phyloP scores from a whole-genome alignment of 208 protist species.

The Acanthamoeba rhysodes region DNA sequence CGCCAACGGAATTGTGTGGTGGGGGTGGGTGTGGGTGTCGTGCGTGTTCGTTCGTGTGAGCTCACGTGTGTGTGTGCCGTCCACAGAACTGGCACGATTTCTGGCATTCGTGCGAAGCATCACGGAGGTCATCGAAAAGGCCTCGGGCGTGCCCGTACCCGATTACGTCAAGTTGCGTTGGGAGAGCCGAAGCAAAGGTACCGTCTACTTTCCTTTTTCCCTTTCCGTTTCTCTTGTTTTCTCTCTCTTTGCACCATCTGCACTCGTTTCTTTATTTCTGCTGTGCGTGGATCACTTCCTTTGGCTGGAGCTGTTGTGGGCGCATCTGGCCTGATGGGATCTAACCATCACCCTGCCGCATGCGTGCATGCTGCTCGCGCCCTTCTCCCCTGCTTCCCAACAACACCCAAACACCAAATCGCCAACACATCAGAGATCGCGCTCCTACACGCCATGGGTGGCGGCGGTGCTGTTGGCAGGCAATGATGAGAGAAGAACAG shows the following conservation, averaged over 20 bases:
- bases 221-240: too few species aligned
- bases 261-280: too few species aligned
- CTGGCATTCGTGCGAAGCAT: slow-evolving; percentile 26
- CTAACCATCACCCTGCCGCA: too few species aligned
- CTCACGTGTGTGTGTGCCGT: neutral
- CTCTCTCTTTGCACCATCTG: too few species aligned
- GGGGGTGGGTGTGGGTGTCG: too few species aligned
- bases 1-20: too few species aligned
- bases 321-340: too few species aligned
- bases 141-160: neutral
- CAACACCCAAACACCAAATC: neutral
- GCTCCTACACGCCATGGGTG: neutral
- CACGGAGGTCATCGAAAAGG: neutral
- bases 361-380: too few species aligned
- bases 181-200: slow-evolving; percentile 58
- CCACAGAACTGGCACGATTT: neutral
- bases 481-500: neutral
- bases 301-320: too few species aligned
- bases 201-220: too few species aligned
- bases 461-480: neutral
- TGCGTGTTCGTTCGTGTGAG: neutral
- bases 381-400: too few species aligned
- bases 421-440: neutral
- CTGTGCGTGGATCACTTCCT: too few species aligned
- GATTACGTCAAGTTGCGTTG: slow-evolving; percentile 38